Evolutionary conservation across 768 basidiomycete genomes (phyloP), one percentile per base, ranked within the genome.

Genomic region (Amanita jacksonii): DNA sequence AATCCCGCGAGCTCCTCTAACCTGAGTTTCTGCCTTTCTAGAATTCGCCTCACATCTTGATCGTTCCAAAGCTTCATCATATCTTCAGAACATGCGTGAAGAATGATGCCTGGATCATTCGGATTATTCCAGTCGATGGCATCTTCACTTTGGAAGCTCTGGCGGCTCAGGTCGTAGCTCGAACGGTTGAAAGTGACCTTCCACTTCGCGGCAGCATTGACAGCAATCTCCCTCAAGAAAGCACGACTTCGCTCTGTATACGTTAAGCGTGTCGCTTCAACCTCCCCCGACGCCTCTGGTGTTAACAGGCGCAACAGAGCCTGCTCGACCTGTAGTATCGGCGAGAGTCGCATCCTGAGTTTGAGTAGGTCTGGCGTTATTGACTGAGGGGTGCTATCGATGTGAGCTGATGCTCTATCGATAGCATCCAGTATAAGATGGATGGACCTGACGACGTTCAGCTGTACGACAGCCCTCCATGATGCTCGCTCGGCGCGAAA

Each of bases 1-100:
- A 84, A 87, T 32, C 81, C 81, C 32, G 79, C 76, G 57, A 77
- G 67, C 51, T 86, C 81, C 54, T 85, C 77, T 23, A 82, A 60
- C 10, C 77, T 63, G 46, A 83, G 58, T 45, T 73, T 75, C 53
- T 77, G 72, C 38, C 57, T 61, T 5, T 65, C 65, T 51, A 85
- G 61, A 33, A 85, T 54, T 31, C 63, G 57, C 49, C 66, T 69
- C 23, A 84, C 65, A 13, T 65, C 64, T 4, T 72, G 63, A 50
- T 81, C 74, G n/a, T 59, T 63, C 84, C 83, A 85, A 7, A 87
- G 65, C 33, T 59, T 57, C 18, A 67, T 66, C 73, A 85, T 83
- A 52, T 86, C 84, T 19, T 75, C 73, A 3, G 69, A 62, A 48
- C 77, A 81, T 5, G 71, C 70, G 45, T 77, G 62, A 12, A 85